Conservation (phyloP, 1,284 basidiomycete genomes). For the Cryptococcus hybrid region DNA sequence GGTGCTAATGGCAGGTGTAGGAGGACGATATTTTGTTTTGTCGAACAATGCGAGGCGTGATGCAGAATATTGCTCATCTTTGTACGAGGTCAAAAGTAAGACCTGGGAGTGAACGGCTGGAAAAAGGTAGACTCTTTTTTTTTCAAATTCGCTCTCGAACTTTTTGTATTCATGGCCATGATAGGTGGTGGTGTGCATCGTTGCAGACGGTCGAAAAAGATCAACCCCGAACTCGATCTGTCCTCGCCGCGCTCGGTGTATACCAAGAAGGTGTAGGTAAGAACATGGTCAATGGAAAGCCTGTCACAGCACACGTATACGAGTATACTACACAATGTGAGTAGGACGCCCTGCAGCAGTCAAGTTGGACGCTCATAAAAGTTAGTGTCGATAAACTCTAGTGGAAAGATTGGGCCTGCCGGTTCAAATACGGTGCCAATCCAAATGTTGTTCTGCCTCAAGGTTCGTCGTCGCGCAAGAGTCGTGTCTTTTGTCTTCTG, state of each 20-base stretch:
- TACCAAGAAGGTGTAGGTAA: slow-evolving; percentile 90
- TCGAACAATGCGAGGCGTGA: slow-evolving; percentile 87
- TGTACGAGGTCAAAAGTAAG: slow-evolving; percentile 58
- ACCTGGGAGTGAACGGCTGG: slow-evolving; percentile 97
- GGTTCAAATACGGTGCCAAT: slow-evolving; percentile 79
- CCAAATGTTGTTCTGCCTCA: slow-evolving; percentile 91
- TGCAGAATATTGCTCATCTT: slow-evolving; percentile 64
- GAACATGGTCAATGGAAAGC: slow-evolving; percentile 80
- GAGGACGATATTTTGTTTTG: slow-evolving; percentile 75
- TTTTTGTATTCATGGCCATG: background rate
- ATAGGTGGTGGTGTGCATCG: slow-evolving; percentile 56
- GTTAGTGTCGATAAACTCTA: slow-evolving; percentile 70
- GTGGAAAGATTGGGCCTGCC: slow-evolving; percentile 67
- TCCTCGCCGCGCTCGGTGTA: slow-evolving; percentile 81
- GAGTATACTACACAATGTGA: slow-evolving; percentile 87
- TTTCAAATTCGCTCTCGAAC: background rate
- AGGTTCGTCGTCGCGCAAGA: slow-evolving; percentile 59
- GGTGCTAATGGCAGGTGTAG: slow-evolving; percentile 1
- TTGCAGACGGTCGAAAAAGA: slow-evolving; percentile 80
- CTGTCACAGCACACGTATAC: slow-evolving; percentile 89
- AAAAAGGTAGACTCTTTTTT: slow-evolving; percentile 65
- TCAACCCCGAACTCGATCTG: slow-evolving; percentile 79
- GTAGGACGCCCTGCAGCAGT: slow-evolving; percentile 28
- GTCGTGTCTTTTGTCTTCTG: background rate
- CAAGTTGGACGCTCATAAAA: background rate